Evolutionary conservation across 2,329 filamentous ascomycete species (phyloP).

Genomic region (Decorospora gaudefroyi): DNA sequence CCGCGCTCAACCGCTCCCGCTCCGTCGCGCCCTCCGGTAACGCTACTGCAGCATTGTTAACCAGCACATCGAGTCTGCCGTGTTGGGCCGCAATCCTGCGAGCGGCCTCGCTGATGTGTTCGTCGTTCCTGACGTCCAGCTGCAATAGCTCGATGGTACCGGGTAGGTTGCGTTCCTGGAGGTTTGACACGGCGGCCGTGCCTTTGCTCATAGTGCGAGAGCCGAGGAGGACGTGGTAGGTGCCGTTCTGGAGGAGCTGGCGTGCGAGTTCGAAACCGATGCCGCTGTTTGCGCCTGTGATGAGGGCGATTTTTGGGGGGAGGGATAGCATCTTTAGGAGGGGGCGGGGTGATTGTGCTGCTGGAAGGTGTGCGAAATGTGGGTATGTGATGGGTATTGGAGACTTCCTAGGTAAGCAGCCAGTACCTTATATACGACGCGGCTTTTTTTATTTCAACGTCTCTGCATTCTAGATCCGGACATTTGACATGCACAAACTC

Average conservation of each 20-base stretch:
- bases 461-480: too few species aligned
- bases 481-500: too few species aligned
- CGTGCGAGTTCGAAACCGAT: conserved; percentile 56
- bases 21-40: conserved; percentile 21
- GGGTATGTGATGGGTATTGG: too few species aligned
- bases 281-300: conserved; percentile 54
- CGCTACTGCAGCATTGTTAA: conserved; percentile 49
- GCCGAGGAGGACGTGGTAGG: conserved; percentile 40
- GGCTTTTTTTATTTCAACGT: too few species aligned
- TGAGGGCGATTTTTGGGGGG: conserved; percentile 38
- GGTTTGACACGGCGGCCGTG: conserved; percentile 32
- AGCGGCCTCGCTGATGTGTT: conserved; percentile 49
- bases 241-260: conserved; percentile 44
- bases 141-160: conserved; percentile 46
- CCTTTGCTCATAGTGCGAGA: conserved; percentile 30
- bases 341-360: too few species aligned
- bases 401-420: too few species aligned
- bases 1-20: conserved; percentile 30
- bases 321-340: conserved; percentile 18
- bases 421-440: too few species aligned
- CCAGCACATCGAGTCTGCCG: conserved; percentile 46
- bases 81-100: conserved; percentile 29
- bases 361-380: too few species aligned
- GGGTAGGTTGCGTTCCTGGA: conserved; percentile 33
- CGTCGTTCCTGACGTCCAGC: conserved; percentile 52